These are phyloP conservation scores for Helichrysum umbraculigerum DNA, from an alignment of 129 eudicot genomes.

Conservation along the genomic window DNA sequence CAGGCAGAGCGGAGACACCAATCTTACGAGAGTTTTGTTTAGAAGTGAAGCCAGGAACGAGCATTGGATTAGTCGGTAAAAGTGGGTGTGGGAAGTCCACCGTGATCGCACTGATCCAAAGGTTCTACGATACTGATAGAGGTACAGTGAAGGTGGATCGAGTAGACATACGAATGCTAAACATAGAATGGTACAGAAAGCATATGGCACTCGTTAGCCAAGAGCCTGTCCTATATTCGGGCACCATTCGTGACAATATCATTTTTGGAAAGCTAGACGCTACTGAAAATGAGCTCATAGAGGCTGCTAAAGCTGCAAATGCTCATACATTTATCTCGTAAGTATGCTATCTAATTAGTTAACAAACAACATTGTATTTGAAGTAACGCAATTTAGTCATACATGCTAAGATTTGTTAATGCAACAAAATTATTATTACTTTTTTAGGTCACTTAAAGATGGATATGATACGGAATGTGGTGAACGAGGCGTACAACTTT, in stretches of 20 bases:
- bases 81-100: slow-evolving; percentile 98
- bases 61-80: slow-evolving; percentile 88
- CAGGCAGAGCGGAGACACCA: slow-evolving; percentile 57
- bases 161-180: slow-evolving; percentile 67
- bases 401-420: too few relatives aligned
- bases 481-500: slow-evolving; percentile 86
- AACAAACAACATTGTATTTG: not conserved
- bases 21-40: slow-evolving; percentile 62
- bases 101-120: slow-evolving; percentile 68
- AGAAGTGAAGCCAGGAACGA: slow-evolving; percentile 78
- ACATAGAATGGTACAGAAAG: slow-evolving; percentile 72
- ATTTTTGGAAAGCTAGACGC: slow-evolving; percentile 79
- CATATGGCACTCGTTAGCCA: slow-evolving; percentile 95
- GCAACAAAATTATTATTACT: too few relatives aligned
- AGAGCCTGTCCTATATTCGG: slow-evolving; percentile 82
- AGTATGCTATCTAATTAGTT: slow-evolving; percentile 21
- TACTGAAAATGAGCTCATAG: slow-evolving; percentile 71
- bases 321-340: slow-evolving; percentile 95
- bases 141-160: slow-evolving; percentile 81
- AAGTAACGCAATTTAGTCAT: not conserved
- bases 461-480: slow-evolving; percentile 96
- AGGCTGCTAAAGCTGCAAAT: slow-evolving; percentile 87
- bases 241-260: slow-evolving; percentile 73
- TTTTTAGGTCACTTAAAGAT: slow-evolving; percentile 62
- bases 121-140: slow-evolving; percentile 71